Evolutionary conservation across 345 rosid genomes (phyloP).

Genomic region (Mercurialis annua): DNA sequence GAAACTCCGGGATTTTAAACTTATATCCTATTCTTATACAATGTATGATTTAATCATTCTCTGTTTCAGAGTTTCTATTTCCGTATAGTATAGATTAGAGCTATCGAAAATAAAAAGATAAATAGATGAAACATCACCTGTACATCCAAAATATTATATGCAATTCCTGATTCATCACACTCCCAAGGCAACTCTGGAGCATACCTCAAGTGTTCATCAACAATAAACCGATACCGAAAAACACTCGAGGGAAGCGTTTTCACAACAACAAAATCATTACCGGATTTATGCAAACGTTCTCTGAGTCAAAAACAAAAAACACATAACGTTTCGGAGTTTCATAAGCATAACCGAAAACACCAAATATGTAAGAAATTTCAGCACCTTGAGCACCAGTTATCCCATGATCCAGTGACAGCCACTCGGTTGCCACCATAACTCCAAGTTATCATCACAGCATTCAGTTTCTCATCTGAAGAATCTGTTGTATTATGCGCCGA

Average conservation of each 20-base stretch:
- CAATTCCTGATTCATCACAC: conserved; percentile 34
- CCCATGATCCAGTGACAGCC: conserved; percentile 69
- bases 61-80: too few species aligned
- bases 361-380: conserved; percentile 5
- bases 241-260: conserved; percentile 54
- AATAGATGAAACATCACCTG: conserved; percentile 33
- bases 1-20: too few species aligned
- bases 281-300: conserved; percentile 42
- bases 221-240: conserved; percentile 54
- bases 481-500: conserved; percentile 15
- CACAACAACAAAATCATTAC: conserved; percentile 45
- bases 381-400: conserved; percentile 52
- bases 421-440: conserved; percentile 54
- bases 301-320: conserved; percentile 25
- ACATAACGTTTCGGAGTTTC: conserved; percentile 3
- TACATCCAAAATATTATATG: conserved; percentile 54
- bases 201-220: conserved; percentile 40
- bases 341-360: background rate
- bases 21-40: too few species aligned
- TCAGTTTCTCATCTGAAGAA: conserved; percentile 30
- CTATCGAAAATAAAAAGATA: too few species aligned
- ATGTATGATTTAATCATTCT: too few species aligned
- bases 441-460: conserved; percentile 51
- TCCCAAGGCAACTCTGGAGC: conserved; percentile 52
- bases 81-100: too few species aligned